Conservation (phyloP, 2,329 filamentous ascomycete genomes). For the Talaromyces islandicus region DNA sequence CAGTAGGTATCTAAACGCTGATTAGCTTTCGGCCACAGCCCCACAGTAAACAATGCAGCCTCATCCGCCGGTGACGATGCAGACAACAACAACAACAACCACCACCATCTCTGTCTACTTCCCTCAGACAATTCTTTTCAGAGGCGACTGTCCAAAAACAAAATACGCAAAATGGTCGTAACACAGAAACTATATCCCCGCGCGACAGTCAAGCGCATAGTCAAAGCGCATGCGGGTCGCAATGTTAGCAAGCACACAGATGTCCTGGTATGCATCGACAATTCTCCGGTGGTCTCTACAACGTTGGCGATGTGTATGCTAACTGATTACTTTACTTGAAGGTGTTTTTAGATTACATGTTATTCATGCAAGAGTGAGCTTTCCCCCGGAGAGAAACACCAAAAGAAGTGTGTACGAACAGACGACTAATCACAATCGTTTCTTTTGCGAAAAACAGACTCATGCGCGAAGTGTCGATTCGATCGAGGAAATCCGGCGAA, state of each 20-base stretch:
- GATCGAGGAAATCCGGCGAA: constrained; percentile 68
- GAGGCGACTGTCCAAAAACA: background rate
- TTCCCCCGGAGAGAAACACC: background rate
- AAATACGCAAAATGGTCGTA: constrained; percentile 46
- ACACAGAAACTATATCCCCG: constrained; percentile 76
- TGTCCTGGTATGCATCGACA: constrained; percentile 57
- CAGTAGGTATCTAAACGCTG: background rate
- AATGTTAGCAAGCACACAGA: constrained; percentile 80
- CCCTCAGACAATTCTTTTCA: background rate
- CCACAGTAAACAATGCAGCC: background rate
- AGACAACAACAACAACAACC: background rate
- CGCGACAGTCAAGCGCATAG: constrained; percentile 77
- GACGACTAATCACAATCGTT: background rate
- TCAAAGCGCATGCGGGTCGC: constrained; percentile 80
- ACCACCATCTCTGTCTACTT: background rate
- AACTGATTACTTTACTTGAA: constrained; percentile 28
- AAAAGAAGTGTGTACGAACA: background rate
- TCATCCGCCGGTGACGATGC: too few species aligned
- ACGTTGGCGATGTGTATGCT: background rate
- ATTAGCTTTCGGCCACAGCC: background rate
- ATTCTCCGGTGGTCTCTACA: background rate
- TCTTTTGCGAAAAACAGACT: constrained; percentile 46
- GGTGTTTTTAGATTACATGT: constrained; percentile 79
- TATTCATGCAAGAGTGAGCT: constrained; percentile 65
- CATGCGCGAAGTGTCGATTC: constrained; percentile 72